Evolutionary conservation across 2,329 filamentous ascomycete species (phyloP), one percentile per base, ranked within the genome.

Genomic region (Coccinonectria pachysandricola): DNA sequence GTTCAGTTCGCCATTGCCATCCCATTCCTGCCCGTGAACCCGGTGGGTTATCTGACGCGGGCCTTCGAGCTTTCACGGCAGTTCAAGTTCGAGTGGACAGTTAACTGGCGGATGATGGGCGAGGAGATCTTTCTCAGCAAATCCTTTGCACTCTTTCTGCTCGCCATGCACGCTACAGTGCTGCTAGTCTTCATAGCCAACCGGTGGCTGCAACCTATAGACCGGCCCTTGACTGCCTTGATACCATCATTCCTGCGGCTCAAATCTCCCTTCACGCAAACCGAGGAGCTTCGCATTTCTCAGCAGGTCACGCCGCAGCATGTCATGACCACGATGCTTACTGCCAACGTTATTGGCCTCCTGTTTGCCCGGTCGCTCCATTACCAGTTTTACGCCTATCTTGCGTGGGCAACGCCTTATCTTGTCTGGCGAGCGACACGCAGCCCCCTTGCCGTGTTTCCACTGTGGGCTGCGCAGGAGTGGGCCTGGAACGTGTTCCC

Each of bases 1-100:
- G 54, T 88, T n/a, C 87, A 96, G 56, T 64, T 91, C 45, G 52
- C 68, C 36, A 60, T 75, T 17, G 69, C 60, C 23, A 46, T 64
- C 21, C 85, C 86, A 0, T 96, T 95, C 56, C 51, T 82, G 12
- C 52, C 65, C 7, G 60, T 60, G 20, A 79, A 85, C 41, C 56
- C 75, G 12, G 54, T 57, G 32, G 82, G 78, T 15, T 98, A 98
- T 51, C 50, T 92, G 11, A 70, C 72, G 23, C 69, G 81, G 37
- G 86, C 91, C 0, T 98, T 98, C 50, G 86, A 98, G 59, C 68
- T 98, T 32, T 86, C 82, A 23, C 71, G 91, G 28, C 75, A 84
- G 43, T 98, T 98, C 59, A 68, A 94, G 45, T 96, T 88, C 65
- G 86, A 88, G 57, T 98, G 91, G 91, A 98, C 91, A 0, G 91